A percentile compares a stretch with the other conserved stretches of the same genome.
Evolutionary conservation across 2,329 filamentous ascomycete species (phyloP).

Genomic region (Botryotinia globosa): DNA sequence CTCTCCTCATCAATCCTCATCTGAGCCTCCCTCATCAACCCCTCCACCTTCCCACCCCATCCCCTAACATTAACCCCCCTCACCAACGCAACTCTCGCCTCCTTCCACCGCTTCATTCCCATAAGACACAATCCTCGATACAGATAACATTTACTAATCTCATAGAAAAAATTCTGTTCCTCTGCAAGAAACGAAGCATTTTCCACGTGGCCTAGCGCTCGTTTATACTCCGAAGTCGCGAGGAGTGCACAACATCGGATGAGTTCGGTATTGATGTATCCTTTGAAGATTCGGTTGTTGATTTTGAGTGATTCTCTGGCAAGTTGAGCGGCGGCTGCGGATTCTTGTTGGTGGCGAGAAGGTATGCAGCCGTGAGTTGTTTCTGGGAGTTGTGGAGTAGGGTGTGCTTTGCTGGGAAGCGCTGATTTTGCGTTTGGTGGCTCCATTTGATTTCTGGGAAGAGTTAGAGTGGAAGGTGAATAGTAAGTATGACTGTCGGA

Average conservation of each 20-base stretch:
- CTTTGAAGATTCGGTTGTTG: background rate
- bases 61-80: slow-evolving; percentile 26
- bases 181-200: slow-evolving; percentile 20
- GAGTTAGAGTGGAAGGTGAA: background rate
- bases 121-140: slow-evolving; percentile 26
- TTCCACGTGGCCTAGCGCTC: slow-evolving; percentile 19
- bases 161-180: slow-evolving; percentile 9
- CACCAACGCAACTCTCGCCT: slow-evolving; percentile 25
- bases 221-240: background rate
- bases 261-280: slow-evolving; percentile 22
- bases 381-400: background rate
- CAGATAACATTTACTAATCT: slow-evolving; percentile 25
- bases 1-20: slow-evolving; percentile 14
- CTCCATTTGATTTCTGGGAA: background rate
- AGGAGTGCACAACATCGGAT: slow-evolving; percentile 23
- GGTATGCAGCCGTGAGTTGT: background rate
- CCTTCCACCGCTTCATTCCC: slow-evolving; percentile 22
- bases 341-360: too few species aligned
- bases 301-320: background rate
- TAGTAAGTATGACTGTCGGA: background rate
- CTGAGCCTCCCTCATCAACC: slow-evolving; percentile 22
- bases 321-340: background rate
- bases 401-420: background rate
- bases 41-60: slow-evolving; percentile 15
- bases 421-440: background rate